These are phyloP conservation scores for Alternaria conjuncta DNA, from an alignment of 2,329 filamentous ascomycete species.

Conservation along the genomic window DNA sequence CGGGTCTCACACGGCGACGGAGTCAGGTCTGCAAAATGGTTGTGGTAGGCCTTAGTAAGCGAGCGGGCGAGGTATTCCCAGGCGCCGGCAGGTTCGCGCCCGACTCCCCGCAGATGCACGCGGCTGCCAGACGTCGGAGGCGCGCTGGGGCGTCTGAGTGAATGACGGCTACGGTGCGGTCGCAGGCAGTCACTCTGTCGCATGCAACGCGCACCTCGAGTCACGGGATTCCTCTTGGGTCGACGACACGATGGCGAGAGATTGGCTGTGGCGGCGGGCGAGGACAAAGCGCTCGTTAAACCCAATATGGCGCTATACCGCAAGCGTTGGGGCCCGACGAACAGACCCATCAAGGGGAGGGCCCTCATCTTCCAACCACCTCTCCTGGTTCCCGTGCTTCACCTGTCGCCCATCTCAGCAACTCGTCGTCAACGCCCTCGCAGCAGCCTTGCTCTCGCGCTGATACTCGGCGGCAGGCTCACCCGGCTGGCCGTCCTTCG, in stretches of 20 bases:
- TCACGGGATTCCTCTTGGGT: background rate
- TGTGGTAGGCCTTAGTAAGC: conserved; percentile 26
- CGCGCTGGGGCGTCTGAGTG: background rate
- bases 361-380: conserved; percentile 26
- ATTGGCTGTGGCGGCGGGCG: conserved; percentile 7
- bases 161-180: background rate
- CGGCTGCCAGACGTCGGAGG: background rate
- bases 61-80: conserved; percentile 8
- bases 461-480: conserved; percentile 34
- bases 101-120: conserved; percentile 1
- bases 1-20: conserved; percentile 25
- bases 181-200: background rate
- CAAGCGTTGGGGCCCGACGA: conserved; percentile 11
- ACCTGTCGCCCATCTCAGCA: conserved; percentile 29
- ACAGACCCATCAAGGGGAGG: conserved; percentile 20
- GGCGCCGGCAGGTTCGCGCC: background rate
- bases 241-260: background rate
- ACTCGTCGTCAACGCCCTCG: conserved; percentile 29
- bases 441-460: conserved; percentile 32
- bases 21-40: conserved; percentile 23
- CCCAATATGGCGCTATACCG: conserved; percentile 13
- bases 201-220: background rate
- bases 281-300: conserved; percentile 7
- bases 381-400: conserved; percentile 19
- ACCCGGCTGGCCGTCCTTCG: conserved; percentile 39